Conservation (phyloP, 2,329 filamentous ascomycete genomes). For the Botrytis porri region DNA sequence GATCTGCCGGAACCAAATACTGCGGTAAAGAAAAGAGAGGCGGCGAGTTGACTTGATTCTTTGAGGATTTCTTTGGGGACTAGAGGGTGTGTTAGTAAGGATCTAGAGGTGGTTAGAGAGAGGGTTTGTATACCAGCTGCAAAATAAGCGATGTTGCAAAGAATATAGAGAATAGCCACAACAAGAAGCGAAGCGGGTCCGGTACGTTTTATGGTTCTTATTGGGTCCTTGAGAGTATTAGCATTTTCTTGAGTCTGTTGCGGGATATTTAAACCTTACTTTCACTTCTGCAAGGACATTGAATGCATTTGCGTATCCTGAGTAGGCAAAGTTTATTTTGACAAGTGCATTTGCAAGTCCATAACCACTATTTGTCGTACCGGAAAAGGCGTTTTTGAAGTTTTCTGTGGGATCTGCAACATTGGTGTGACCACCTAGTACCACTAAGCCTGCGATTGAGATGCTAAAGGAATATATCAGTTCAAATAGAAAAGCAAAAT, state of each 20-base stretch:
- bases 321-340: conserved; percentile 58
- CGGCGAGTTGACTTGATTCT: conserved; percentile 47
- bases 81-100: conserved; percentile 20
- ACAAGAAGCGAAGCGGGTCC: conserved; percentile 50
- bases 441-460: conserved; percentile 58
- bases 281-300: conserved; percentile 61
- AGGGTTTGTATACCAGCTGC: conserved; percentile 42
- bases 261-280: conserved; percentile 32
- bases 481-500: background rate
- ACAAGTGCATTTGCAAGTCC: conserved; percentile 58
- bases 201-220: conserved; percentile 51
- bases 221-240: conserved; percentile 47
- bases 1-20: conserved; percentile 48
- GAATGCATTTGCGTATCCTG: conserved; percentile 58
- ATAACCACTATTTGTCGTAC: conserved; percentile 45
- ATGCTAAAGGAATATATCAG: conserved; percentile 39
- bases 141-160: conserved; percentile 61
- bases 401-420: conserved; percentile 52
- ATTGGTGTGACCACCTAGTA: conserved; percentile 54
- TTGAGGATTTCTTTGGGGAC: conserved; percentile 54
- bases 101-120: background rate
- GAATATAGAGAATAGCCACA: conserved; percentile 54
- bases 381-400: conserved; percentile 54
- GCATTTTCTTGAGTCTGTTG: background rate
- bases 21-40: conserved; percentile 47